phyloP scores from a whole-genome alignment of 2,329 filamentous ascomycete species.

The Niveomyces coronatus region DNA sequence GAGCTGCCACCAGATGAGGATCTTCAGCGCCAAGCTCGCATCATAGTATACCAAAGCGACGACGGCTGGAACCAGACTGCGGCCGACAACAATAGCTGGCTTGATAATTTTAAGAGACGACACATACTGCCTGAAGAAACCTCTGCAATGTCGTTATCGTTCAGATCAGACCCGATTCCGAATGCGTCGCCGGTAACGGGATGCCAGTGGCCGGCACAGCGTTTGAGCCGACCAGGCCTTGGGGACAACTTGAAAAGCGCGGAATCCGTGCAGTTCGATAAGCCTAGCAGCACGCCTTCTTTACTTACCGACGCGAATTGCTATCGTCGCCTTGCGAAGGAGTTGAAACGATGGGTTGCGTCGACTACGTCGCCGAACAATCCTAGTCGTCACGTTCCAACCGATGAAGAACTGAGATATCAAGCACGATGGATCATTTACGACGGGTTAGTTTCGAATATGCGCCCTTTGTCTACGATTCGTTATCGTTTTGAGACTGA shows the following conservation, averaged over 20 bases:
- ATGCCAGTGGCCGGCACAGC: constrained; percentile 2
- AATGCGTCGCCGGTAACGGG: no score
- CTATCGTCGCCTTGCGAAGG: constrained; percentile 43
- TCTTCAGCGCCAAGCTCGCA: constrained; percentile 45
- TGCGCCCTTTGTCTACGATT: no score
- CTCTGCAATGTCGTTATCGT: background rate
- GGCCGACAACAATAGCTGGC: constrained; percentile 45
- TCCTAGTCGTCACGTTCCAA: constrained; percentile 47
- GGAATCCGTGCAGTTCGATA: constrained; percentile 1
- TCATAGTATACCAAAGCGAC: constrained; percentile 52
- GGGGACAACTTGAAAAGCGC: background rate
- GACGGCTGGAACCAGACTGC: constrained; percentile 56
- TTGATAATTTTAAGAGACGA: constrained; percentile 40
- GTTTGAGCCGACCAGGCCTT: background rate
- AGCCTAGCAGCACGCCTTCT: constrained; percentile 21
- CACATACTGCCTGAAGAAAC: constrained; percentile 21
- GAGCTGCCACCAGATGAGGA: constrained; percentile 41
- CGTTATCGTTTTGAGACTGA: constrained; percentile 15
- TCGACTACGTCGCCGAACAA: constrained; percentile 49
- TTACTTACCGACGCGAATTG: constrained; percentile 52
- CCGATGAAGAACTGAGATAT: constrained; percentile 52
- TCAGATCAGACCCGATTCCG: constrained; percentile 3
- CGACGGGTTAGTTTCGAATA: constrained; percentile 45
- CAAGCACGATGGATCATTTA: constrained; percentile 54
- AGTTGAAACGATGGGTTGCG: constrained; percentile 42